phyloP scores from a whole-genome alignment of 208 protist genomes.

The Trypanosoma congolense region DNA sequence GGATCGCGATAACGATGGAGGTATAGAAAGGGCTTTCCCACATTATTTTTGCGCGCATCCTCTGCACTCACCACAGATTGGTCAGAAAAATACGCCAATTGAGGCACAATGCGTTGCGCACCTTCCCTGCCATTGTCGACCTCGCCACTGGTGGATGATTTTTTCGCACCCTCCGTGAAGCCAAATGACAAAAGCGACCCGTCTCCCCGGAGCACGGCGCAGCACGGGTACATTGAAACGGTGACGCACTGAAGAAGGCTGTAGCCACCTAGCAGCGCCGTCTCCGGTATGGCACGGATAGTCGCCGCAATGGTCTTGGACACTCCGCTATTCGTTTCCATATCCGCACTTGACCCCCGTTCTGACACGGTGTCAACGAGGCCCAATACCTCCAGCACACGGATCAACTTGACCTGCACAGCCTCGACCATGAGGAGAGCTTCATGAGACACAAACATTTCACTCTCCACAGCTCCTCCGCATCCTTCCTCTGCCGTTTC shows the following conservation, averaged over 20 bases:
- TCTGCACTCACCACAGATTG: slow-evolving; percentile 23
- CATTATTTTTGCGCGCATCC: slow-evolving; percentile 5
- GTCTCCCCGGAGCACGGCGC: slow-evolving; percentile 34
- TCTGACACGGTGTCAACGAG: slow-evolving; percentile 1
- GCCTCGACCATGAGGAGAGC: slow-evolving; percentile 33
- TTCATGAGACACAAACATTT: slow-evolving; percentile 40
- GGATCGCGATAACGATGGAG: slow-evolving; percentile 30
- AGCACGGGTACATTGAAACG: slow-evolving; percentile 66
- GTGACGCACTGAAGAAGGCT: slow-evolving; percentile 51
- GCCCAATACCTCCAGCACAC: slow-evolving; percentile 14
- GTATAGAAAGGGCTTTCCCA: slow-evolving; percentile 43
- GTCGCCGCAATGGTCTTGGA: slow-evolving; percentile 5
- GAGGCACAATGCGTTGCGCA: slow-evolving; percentile 1
- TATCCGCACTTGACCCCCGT: not conserved
- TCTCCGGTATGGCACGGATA: slow-evolving; percentile 35
- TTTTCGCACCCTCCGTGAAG: slow-evolving; percentile 10
- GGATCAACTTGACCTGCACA: slow-evolving; percentile 13
- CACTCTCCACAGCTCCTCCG: slow-evolving; percentile 42
- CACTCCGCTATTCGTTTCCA: not conserved
- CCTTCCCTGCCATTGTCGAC: not conserved
- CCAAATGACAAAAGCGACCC: slow-evolving; percentile 20
- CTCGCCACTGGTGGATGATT: slow-evolving; percentile 8
- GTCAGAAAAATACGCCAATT: slow-evolving; percentile 33
- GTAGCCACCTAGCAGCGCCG: slow-evolving; percentile 28
- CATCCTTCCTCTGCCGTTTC: slow-evolving; percentile 2